Conservation (phyloP, 345 rosid genomes). For the Sapria himalayana region DNA sequence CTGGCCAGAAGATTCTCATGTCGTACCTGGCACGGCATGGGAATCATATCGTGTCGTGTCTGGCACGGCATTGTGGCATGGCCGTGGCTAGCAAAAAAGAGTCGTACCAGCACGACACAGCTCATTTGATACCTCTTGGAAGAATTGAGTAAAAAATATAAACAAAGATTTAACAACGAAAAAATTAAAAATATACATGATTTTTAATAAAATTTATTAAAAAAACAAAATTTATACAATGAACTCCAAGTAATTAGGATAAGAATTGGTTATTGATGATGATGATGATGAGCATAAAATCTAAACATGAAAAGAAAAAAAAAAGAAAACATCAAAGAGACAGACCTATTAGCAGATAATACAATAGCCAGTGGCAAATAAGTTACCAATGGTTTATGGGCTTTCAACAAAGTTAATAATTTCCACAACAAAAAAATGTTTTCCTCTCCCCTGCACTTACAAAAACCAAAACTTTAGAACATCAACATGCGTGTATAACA, state of each 20-base stretch:
- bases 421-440: slow-evolving; percentile 65
- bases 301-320: slow-evolving; percentile 5
- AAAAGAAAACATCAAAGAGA: too few relatives aligned
- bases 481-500: neutral
- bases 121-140: too few relatives aligned
- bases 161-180: too few relatives aligned
- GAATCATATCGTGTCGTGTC: too few relatives aligned
- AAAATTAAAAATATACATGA: neutral
- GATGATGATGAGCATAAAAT: neutral
- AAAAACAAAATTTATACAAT: neutral
- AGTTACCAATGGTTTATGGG: slow-evolving; percentile 26
- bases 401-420: slow-evolving; percentile 62
- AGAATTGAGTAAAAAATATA: too few relatives aligned
- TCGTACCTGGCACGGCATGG: too few relatives aligned
- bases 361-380: slow-evolving; percentile 33
- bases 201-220: neutral
- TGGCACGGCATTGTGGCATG: too few relatives aligned
- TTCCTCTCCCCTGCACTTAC: slow-evolving; percentile 50
- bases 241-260: neutral
- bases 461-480: neutral
- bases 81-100: too few relatives aligned
- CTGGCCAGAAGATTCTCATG: too few relatives aligned
- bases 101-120: too few relatives aligned
- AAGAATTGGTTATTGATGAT: neutral
- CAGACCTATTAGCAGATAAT: slow-evolving; percentile 92